Evolutionary conservation across 495 filamentous ascomycete genomes (phyloP).

Genomic region (Chlorociboria aeruginascens): DNA sequence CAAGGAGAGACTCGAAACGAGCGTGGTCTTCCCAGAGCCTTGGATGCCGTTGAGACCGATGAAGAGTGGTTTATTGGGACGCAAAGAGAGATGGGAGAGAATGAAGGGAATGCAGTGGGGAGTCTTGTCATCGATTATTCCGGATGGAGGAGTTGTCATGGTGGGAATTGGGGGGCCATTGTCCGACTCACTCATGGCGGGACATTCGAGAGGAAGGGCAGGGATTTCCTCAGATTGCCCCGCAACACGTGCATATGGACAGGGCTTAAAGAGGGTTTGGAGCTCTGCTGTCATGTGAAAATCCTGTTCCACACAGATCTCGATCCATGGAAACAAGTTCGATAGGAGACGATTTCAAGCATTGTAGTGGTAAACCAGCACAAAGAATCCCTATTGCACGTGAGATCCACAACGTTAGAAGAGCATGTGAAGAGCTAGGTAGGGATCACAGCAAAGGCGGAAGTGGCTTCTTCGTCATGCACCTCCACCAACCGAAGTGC

Average conservation of each 20-base stretch:
- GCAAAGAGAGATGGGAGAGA: conserved; percentile 45
- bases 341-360: too few relatives aligned
- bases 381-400: background rate
- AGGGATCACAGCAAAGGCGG: background rate
- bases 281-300: too few relatives aligned
- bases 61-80: conserved; percentile 34
- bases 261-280: too few relatives aligned
- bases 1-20: conserved; percentile 57
- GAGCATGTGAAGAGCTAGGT: conserved; percentile 1
- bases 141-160: conserved; percentile 6
- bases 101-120: conserved; percentile 79
- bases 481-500: background rate
- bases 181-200: background rate
- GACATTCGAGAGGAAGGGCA: background rate
- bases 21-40: conserved; percentile 83
- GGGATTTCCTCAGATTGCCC: background rate
- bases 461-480: background rate
- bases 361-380: too few relatives aligned
- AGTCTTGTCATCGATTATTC: conserved; percentile 76
- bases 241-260: too few relatives aligned
- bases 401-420: background rate
- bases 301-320: too few relatives aligned
- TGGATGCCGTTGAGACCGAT: conserved; percentile 61
- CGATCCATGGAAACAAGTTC: too few relatives aligned
- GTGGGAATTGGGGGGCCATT: background rate